A percentile compares a stretch with the other conserved stretches of the same genome.
phyloP scores from a whole-genome alignment of 768 basidiomycete genomes.

The Lactifluus pinguis region DNA sequence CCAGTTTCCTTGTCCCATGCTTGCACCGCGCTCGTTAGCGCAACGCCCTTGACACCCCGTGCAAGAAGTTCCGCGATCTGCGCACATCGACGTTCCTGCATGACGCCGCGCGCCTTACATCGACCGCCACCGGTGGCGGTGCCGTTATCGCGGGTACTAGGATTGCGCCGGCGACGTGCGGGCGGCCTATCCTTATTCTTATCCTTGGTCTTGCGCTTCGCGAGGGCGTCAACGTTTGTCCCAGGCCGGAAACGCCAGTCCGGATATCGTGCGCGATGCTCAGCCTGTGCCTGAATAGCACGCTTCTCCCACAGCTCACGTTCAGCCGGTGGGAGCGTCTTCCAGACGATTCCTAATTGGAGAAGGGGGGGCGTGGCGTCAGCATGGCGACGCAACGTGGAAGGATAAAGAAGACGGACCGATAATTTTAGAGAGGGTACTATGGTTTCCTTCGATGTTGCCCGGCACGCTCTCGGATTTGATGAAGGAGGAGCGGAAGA shows the following conservation, averaged over 20 bases:
- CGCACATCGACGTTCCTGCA: conserved; percentile 47
- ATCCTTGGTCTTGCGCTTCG: conserved; percentile 21
- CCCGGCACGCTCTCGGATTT: conserved; percentile 63
- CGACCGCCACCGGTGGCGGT: neutral
- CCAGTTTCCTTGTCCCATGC: conserved; percentile 41
- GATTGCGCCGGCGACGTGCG: conserved; percentile 25
- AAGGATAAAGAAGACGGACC: conserved; percentile 32
- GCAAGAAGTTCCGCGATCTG: conserved; percentile 62
- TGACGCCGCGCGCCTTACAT: conserved; percentile 32
- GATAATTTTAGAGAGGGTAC: conserved; percentile 73
- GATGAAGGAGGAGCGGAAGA: conserved; percentile 75
- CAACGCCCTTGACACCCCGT: conserved; percentile 55
- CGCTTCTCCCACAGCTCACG: conserved; percentile 70
- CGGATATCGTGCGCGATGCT: conserved; percentile 66
- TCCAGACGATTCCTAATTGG: conserved; percentile 61
- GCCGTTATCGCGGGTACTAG: conserved; percentile 28
- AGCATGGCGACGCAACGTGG: neutral
- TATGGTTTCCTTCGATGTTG: conserved; percentile 73
- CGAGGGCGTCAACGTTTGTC: conserved; percentile 32
- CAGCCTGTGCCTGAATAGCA: conserved; percentile 59
- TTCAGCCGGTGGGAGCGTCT: conserved; percentile 55
- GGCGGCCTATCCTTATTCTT: conserved; percentile 36
- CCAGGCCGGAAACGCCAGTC: conserved; percentile 78
- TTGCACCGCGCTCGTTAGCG: conserved; percentile 52
- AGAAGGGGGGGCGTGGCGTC: neutral